Percentiles rank a stretch among this genome's conserved stretches.
Conservation (phyloP, 371 early-diverging fungal genomes). For the Rhizopus arrhizus region DNA sequence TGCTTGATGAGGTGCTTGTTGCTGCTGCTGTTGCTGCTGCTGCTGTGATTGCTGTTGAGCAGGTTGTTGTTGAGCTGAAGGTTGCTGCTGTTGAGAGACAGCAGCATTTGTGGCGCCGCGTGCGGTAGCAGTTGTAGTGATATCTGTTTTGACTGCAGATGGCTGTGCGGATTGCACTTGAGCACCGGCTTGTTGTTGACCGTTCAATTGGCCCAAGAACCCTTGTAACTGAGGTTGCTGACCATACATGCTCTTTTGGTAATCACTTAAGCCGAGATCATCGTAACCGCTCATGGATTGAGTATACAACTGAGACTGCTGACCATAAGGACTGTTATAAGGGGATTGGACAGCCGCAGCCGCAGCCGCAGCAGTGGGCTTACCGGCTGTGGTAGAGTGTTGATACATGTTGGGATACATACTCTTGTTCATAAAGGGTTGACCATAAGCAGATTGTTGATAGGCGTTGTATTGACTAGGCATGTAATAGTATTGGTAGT, state of each 20-base stretch:
- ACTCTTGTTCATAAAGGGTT: constrained; percentile 84
- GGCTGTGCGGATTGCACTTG: constrained; percentile 16
- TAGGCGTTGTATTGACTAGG: constrained; percentile 73
- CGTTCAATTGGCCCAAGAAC: constrained; percentile 25
- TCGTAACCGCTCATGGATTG: constrained; percentile 46
- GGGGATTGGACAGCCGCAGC: constrained; percentile 27
- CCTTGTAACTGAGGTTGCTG: constrained; percentile 40
- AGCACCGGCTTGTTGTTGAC: constrained; percentile 9
- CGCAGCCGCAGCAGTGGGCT: constrained; percentile 30
- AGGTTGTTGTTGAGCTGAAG: constrained; percentile 10
- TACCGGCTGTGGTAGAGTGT: constrained; percentile 18
- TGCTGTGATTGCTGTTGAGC: constrained; percentile 10
- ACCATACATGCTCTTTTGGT: constrained; percentile 48
- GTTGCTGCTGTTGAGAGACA: constrained; percentile 20
- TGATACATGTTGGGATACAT: constrained; percentile 78
- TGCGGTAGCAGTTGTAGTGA: not conserved
- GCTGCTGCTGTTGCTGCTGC: constrained; percentile 28
- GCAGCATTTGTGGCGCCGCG: constrained; percentile 7
- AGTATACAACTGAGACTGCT: constrained; percentile 53
- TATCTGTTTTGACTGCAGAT: not conserved
- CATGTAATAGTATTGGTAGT: constrained; percentile 78
- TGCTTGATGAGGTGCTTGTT: not conserved
- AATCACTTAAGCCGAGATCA: constrained; percentile 53
- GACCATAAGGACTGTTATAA: constrained; percentile 38
- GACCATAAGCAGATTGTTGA: constrained; percentile 76